Percentiles rank a stretch among this genome's conserved stretches.
Evolutionary conservation across 768 basidiomycete genomes (phyloP).

Genomic region (Mycena capillaripes): DNA sequence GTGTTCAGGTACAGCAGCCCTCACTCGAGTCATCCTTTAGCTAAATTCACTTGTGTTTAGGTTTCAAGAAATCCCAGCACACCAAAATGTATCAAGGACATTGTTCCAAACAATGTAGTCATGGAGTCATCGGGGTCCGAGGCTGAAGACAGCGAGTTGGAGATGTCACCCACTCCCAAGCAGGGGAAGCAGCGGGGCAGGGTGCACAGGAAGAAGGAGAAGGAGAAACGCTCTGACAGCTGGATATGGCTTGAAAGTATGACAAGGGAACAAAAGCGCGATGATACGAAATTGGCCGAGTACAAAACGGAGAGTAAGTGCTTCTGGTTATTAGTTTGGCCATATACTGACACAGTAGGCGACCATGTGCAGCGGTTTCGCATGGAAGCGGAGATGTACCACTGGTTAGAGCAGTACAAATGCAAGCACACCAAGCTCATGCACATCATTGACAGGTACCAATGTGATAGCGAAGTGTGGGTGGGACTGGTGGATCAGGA

Average conservation of each 20-base stretch:
- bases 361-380: too few relatives aligned
- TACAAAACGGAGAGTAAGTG: not conserved
- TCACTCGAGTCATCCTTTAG: too few relatives aligned
- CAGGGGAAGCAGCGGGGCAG: not conserved
- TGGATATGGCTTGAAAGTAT: slow-evolving; percentile 20
- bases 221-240: slow-evolving; percentile 7
- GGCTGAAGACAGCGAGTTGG: not conserved
- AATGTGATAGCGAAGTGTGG: too few relatives aligned
- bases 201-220: not conserved
- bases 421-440: too few relatives aligned
- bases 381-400: too few relatives aligned
- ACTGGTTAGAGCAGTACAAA: too few relatives aligned
- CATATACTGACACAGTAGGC: not conserved
- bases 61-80: slow-evolving; percentile 2
- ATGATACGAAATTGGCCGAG: not conserved
- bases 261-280: not conserved
- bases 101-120: slow-evolving; percentile 2
- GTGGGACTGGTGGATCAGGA: too few relatives aligned
- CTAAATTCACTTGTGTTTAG: not conserved
- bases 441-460: too few relatives aligned
- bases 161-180: not conserved
- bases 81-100: slow-evolving; percentile 17
- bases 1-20: not conserved
- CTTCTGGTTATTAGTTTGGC: not conserved
- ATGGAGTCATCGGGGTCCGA: slow-evolving; percentile 4